phyloP scores from a whole-genome alignment of 1,139 yeast genomes.

The Eremothecium cymbalariae region DNA sequence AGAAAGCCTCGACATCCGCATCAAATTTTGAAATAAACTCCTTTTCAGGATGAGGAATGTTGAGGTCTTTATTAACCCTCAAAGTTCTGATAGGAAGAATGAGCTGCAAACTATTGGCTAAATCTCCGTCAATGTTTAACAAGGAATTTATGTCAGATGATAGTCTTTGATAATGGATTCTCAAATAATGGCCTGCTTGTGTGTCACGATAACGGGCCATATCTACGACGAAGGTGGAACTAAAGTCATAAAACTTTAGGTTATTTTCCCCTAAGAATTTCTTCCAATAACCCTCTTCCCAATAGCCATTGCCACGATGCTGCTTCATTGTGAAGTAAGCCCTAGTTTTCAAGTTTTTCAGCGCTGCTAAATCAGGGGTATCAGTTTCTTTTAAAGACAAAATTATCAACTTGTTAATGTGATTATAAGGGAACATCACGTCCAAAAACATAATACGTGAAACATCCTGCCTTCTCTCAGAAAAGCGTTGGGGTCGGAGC shows the following conservation, averaged over 20 bases:
- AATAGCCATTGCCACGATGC: slow-evolving; percentile 44
- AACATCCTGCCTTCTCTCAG: slow-evolving; percentile 79
- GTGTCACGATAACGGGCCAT: slow-evolving; percentile 53
- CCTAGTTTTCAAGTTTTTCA: background rate
- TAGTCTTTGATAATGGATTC: slow-evolving; percentile 80
- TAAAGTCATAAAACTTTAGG: slow-evolving; percentile 66
- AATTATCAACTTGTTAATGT: slow-evolving; percentile 65
- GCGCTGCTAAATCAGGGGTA: slow-evolving; percentile 1
- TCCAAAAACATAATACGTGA: slow-evolving; percentile 81
- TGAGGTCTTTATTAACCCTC: no score
- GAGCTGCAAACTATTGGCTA: slow-evolving; percentile 77
- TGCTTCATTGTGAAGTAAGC: slow-evolving; percentile 2
- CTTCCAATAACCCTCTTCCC: slow-evolving; percentile 93
- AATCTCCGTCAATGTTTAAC: slow-evolving; percentile 81
- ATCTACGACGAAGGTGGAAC: slow-evolving; percentile 74
- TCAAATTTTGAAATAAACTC: no score
- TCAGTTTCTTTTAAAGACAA: slow-evolving; percentile 34
- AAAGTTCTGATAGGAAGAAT: slow-evolving; percentile 25
- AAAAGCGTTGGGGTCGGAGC: slow-evolving; percentile 69
- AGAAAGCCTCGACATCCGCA: no score
- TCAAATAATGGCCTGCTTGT: slow-evolving; percentile 68
- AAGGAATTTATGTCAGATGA: slow-evolving; percentile 74
- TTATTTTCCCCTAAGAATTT: slow-evolving; percentile 47
- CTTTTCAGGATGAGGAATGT: background rate
- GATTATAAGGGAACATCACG: slow-evolving; percentile 72